A percentile compares a stretch with the other conserved stretches of the same genome.
Evolutionary conservation across 2,329 filamentous ascomycete species (phyloP).

Genomic region (Arthroderma sp.): DNA sequence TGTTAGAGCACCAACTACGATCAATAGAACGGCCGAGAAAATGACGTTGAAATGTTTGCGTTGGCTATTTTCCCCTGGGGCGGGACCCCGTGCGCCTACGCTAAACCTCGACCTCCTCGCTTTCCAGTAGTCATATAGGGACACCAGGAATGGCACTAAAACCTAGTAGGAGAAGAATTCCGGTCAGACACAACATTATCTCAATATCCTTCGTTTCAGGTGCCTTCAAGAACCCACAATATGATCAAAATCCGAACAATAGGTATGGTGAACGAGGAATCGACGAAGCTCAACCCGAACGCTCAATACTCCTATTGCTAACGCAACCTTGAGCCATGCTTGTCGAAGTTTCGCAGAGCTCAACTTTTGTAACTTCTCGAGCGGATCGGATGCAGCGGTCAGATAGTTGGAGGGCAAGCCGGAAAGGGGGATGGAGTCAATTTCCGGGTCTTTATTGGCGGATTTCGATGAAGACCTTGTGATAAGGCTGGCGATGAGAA

Average conservation of each 20-base stretch:
- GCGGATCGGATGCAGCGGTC: neutral
- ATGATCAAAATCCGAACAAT: slow-evolving; percentile 29
- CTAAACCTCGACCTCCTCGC: slow-evolving; percentile 16
- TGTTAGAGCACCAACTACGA: slow-evolving; percentile 26
- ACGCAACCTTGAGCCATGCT: slow-evolving; percentile 15
- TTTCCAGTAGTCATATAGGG: slow-evolving; percentile 29
- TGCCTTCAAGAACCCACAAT: slow-evolving; percentile 16
- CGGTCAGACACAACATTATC: too few relatives aligned
- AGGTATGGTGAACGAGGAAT: slow-evolving; percentile 26
- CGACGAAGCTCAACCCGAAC: slow-evolving; percentile 29
- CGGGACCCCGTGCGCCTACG: slow-evolving; percentile 8
- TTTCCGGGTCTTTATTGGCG: neutral
- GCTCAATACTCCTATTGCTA: slow-evolving; percentile 16
- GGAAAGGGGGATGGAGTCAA: slow-evolving; percentile 6
- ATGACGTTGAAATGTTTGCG: slow-evolving; percentile 22
- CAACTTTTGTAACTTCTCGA: slow-evolving; percentile 8
- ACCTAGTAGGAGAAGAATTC: slow-evolving; percentile 18
- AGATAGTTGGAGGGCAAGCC: neutral
- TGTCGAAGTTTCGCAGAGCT: slow-evolving; percentile 7
- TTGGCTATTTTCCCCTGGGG: slow-evolving; percentile 4
- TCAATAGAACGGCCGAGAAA: slow-evolving; percentile 25
- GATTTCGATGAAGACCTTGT: slow-evolving; percentile 13
- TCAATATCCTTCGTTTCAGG: too few relatives aligned
- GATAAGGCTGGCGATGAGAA: slow-evolving; percentile 26
- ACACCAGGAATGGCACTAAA: slow-evolving; percentile 28